These are phyloP conservation scores for Schoenoplectus triqueter DNA, from an alignment of 202 grass and related monocot genomes.

Conservation along the genomic window DNA sequence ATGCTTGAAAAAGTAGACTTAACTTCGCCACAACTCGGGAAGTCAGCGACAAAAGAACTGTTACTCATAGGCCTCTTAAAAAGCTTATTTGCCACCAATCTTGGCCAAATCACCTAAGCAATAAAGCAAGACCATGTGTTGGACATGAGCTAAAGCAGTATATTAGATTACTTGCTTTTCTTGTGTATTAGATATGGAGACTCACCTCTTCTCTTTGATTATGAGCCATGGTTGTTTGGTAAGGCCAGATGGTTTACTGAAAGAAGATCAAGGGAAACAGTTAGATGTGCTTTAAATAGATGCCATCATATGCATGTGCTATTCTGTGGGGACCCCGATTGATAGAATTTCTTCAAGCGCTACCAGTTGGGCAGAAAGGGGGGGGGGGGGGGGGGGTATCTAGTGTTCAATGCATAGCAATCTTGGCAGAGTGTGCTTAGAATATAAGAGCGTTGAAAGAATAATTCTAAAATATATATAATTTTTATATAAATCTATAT, in stretches of 20 bases:
- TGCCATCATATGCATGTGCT: not conserved
- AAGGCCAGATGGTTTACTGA: not conserved
- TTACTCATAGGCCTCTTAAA: conserved; percentile 53
- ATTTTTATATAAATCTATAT: no score
- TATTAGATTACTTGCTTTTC: not conserved
- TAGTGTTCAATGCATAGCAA: not conserved
- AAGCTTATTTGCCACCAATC: conserved; percentile 79
- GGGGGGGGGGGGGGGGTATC: not conserved
- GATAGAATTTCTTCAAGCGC: no score
- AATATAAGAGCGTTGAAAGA: not conserved
- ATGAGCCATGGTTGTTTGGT: not conserved
- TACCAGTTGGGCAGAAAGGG: not conserved
- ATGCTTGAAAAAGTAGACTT: conserved; percentile 38
- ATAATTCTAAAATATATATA: no score
- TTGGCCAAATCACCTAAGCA: conserved; percentile 69
- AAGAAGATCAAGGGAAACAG: conserved; percentile 14
- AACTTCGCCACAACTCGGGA: conserved; percentile 39
- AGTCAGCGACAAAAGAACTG: conserved; percentile 66
- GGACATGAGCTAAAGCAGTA: conserved; percentile 20
- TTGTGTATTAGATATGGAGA: conserved; percentile 6
- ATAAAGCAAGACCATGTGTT: not conserved
- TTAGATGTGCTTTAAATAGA: conserved; percentile 22
- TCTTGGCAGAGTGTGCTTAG: not conserved
- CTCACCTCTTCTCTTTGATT: conserved; percentile 29
- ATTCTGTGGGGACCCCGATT: not conserved